Percentiles rank a stretch among this genome's conserved stretches.
Evolutionary conservation across 1,284 basidiomycete genomes (phyloP).

Genomic region (Sanguinoderma infundibulare): DNA sequence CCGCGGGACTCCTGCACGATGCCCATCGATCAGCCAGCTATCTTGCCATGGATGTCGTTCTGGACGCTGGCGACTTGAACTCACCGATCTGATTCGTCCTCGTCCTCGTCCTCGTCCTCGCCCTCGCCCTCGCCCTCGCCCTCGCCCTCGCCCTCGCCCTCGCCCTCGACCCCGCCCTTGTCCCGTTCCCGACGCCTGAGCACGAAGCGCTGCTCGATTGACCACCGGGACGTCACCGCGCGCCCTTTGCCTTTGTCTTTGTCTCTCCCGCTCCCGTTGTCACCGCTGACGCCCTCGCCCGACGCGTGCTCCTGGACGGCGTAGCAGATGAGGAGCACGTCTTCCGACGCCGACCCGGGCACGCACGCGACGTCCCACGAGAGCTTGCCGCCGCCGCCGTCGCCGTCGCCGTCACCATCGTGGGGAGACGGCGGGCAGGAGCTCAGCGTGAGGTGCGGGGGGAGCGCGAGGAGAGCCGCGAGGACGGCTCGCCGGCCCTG

Average conservation of each 20-base stretch:
- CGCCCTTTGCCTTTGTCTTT: slow-evolving; percentile 3
- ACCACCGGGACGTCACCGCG: slow-evolving; percentile 2
- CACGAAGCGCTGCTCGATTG: slow-evolving; percentile 39
- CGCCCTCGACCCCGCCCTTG: slow-evolving; percentile 1
- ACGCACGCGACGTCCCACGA: slow-evolving; percentile 31
- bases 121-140: not conserved
- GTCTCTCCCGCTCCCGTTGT: not conserved
- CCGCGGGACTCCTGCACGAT: slow-evolving; percentile 21
- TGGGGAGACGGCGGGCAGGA: not conserved
- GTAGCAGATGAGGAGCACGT: slow-evolving; percentile 32
- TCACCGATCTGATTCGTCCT: slow-evolving; percentile 26
- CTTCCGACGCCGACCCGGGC: slow-evolving; percentile 16
- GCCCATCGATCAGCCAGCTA: not conserved
- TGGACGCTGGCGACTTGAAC: slow-evolving; percentile 2
- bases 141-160: not conserved
- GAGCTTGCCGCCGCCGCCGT: too few relatives aligned
- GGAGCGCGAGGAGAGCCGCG: slow-evolving; percentile 27
- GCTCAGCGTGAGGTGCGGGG: slow-evolving; percentile 18
- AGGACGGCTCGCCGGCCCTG: slow-evolving; percentile 26
- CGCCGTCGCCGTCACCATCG: too few relatives aligned
- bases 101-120: not conserved
- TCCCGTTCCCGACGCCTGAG: slow-evolving; percentile 40
- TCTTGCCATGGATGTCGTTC: not conserved
- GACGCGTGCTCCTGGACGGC: slow-evolving; percentile 4
- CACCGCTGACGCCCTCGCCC: slow-evolving; percentile 2